A percentile compares a stretch with the other conserved stretches of the same genome.
These are phyloP conservation scores for Zychaea mexicana DNA, from an alignment of 371 early-diverging fungal genomes.

Conservation along the genomic window DNA sequence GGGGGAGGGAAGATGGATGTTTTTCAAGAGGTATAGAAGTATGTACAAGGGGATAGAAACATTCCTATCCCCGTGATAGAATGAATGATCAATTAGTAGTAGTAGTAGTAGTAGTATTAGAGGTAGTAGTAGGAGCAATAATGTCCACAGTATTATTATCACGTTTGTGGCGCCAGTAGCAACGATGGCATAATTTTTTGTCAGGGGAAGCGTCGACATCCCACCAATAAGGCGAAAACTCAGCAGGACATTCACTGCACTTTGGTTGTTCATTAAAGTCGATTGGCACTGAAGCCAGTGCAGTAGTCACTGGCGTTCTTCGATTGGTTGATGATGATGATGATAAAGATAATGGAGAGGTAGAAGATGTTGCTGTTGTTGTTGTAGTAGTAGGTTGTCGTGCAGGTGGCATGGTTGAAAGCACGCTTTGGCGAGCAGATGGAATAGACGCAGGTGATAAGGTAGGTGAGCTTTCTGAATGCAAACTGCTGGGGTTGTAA, in stretches of 20 bases:
- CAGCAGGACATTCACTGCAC: conserved; percentile 34
- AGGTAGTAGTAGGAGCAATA: not conserved
- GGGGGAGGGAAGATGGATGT: not conserved
- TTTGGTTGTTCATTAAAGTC: not conserved
- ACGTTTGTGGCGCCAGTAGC: conserved; percentile 11
- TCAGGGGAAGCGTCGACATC: conserved; percentile 12
- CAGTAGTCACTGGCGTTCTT: not conserved
- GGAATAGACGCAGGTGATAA: not conserved
- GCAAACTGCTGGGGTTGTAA: not conserved
- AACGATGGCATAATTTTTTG: conserved; percentile 16
- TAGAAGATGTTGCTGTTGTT: conserved; percentile 11
- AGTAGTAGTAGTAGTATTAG: not conserved
- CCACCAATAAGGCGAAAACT: conserved; percentile 49
- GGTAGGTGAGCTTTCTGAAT: not conserved
- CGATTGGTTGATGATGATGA: not conserved
- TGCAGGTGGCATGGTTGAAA: conserved; percentile 10
- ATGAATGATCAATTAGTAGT: not conserved
- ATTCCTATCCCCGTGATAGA: no score
- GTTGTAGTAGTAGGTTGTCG: conserved; percentile 5
- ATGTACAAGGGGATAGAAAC: not conserved
- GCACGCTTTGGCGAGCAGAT: conserved; percentile 1
- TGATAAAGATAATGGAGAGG: conserved; percentile 8
- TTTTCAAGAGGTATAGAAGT: not conserved
- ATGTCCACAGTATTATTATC: not conserved
- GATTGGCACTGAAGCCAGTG: not conserved